Evolutionary conservation across 805 yeast species (phyloP).

Genomic region (Candida gorgasii): DNA sequence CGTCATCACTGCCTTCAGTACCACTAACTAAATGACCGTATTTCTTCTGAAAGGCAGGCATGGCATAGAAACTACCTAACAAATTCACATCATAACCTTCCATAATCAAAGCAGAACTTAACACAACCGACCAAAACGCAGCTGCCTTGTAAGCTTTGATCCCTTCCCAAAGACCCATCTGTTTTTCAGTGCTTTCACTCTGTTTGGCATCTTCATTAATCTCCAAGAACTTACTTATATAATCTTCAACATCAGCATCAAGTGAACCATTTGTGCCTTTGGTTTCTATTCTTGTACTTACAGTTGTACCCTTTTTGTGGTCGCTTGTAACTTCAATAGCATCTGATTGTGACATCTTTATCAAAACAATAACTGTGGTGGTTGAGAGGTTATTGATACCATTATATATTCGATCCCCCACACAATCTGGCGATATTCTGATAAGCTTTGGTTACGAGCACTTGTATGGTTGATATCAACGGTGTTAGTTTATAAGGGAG

Average conservation of each 20-base stretch:
- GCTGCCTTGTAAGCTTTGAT: slow-evolving; percentile 39
- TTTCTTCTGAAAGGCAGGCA: slow-evolving; percentile 33
- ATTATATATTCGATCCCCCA: no score
- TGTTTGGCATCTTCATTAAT: slow-evolving; percentile 29
- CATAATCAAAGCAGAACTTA: slow-evolving; percentile 39
- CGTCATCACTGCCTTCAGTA: slow-evolving; percentile 6
- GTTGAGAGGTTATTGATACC: no score
- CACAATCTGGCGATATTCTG: no score
- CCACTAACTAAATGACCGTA: slow-evolving; percentile 31
- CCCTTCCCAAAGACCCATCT: slow-evolving; percentile 35
- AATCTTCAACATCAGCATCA: slow-evolving; percentile 27
- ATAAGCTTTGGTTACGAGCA: no score
- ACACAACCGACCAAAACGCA: slow-evolving; percentile 37
- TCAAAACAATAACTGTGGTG: no score
- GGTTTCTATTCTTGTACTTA: no score
- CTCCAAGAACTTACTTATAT: slow-evolving; percentile 37
- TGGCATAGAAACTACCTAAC: slow-evolving; percentile 33
- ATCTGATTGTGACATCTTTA: no score
- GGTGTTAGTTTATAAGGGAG: no score
- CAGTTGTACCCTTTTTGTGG: no score
- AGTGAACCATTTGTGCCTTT: slow-evolving; percentile 4
- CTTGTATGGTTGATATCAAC: no score
- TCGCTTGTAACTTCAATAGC: no score
- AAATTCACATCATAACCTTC: slow-evolving; percentile 41
- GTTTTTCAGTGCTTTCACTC: slow-evolving; percentile 32